Evolutionary conservation across 2,329 filamentous ascomycete genomes (phyloP).

Genomic region (Talaromyces rugulosus): DNA sequence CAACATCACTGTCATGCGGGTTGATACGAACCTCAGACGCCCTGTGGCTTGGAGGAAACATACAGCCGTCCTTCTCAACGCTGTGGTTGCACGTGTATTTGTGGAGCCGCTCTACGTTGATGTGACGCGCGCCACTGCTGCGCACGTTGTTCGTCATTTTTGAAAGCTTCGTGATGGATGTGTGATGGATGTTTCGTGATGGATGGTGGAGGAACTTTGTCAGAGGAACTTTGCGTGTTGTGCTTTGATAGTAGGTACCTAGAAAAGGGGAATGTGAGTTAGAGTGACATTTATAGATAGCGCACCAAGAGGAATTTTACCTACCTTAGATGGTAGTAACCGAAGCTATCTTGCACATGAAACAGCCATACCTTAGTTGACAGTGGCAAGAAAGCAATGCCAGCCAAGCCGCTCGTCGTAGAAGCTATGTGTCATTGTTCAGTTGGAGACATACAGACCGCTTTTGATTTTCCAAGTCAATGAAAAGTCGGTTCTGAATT

Average conservation of each 20-base stretch:
- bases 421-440: not conserved
- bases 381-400: not conserved
- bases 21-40: not conserved
- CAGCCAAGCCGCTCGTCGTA: not conserved
- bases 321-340: not conserved
- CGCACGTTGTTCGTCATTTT: not conserved
- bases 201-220: not conserved
- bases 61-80: constrained; percentile 6
- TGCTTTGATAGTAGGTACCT: not conserved
- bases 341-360: not conserved
- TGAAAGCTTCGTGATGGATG: not conserved
- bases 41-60: constrained; percentile 9
- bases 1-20: not conserved
- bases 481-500: not conserved
- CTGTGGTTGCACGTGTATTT: constrained; percentile 5
- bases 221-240: not conserved
- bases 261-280: not conserved
- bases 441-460: not conserved
- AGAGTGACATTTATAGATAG: not conserved
- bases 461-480: not conserved
- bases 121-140: not conserved
- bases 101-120: not conserved
- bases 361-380: not conserved
- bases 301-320: not conserved
- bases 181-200: not conserved